Conservation (phyloP, 2,329 filamentous ascomycete species). For the Aspergillus sp. region DNA sequence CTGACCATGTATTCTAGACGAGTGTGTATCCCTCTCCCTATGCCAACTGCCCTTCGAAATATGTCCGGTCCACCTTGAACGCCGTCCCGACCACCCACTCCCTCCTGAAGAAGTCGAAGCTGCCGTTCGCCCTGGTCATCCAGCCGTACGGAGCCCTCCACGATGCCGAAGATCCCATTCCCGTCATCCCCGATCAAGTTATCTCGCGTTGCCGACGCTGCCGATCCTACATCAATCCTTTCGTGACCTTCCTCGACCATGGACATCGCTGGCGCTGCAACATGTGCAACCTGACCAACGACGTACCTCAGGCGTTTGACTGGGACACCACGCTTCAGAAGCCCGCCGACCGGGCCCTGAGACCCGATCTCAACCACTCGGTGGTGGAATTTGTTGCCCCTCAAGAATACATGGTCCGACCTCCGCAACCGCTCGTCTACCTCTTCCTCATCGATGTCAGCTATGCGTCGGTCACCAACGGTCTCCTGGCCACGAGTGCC, state of each 20-base stretch:
- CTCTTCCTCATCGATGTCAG: conserved; percentile 95
- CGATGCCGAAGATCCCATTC: conserved; percentile 86
- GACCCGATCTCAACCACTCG: conserved; percentile 90
- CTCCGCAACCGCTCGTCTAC: conserved; percentile 92
- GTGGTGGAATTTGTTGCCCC: conserved; percentile 97
- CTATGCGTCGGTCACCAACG: conserved; percentile 83
- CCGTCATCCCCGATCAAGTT: conserved; percentile 92
- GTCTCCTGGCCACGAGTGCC: conserved; percentile 86
- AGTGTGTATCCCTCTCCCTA: conserved; percentile 88
- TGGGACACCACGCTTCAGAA: conserved; percentile 94
- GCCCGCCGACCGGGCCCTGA: conserved; percentile 86
- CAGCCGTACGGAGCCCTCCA: conserved; percentile 93
- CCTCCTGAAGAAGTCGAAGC: conserved; percentile 91
- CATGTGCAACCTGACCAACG: conserved; percentile 98
- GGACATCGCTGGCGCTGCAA: conserved; percentile 98
- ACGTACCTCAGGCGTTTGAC: conserved; percentile 98
- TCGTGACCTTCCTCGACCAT: conserved; percentile 92
- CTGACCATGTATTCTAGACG: conserved; percentile 53
- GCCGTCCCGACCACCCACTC: conserved; percentile 89
- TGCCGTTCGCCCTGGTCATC: conserved; percentile 93
- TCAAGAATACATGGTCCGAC: conserved; percentile 98
- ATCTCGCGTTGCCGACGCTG: conserved; percentile 96
- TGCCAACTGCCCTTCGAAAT: conserved; percentile 90
- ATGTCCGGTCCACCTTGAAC: conserved; percentile 92
- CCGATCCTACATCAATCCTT: conserved; percentile 96